Conservation (phyloP, 352 stramenopile genomes). For the Thalassiosira mediterranea region DNA sequence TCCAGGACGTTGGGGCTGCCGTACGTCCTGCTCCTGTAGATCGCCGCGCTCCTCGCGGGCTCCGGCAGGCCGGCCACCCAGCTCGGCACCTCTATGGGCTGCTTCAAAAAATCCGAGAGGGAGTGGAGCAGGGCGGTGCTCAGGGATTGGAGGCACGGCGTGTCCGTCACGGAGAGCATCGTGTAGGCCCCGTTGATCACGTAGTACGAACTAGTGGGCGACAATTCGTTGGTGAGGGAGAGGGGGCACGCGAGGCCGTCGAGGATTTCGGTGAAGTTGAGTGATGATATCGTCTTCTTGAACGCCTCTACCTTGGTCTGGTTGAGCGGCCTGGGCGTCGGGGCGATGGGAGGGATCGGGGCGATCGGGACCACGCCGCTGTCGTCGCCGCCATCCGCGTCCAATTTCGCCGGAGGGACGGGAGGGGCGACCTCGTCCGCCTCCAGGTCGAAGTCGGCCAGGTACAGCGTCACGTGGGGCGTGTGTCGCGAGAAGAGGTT, state of each 20-base stretch:
- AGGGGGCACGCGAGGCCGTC: slow-evolving; percentile 2
- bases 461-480: slow-evolving; percentile 51
- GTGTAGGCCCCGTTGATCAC: slow-evolving; percentile 36
- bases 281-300: slow-evolving; percentile 22
- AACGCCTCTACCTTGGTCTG: slow-evolving; percentile 41
- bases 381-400: background rate
- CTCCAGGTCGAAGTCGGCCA: slow-evolving; percentile 57
- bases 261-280: slow-evolving; percentile 24
- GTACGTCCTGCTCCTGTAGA: slow-evolving; percentile 34
- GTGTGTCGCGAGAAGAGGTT: slow-evolving; percentile 46
- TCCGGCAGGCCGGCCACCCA: slow-evolving; percentile 42
- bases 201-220: slow-evolving; percentile 7
- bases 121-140: slow-evolving; percentile 18
- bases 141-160: slow-evolving; percentile 35
- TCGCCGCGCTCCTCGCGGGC: slow-evolving; percentile 7
- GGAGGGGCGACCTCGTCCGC: background rate
- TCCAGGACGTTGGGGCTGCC: slow-evolving; percentile 51
- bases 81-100: slow-evolving; percentile 22
- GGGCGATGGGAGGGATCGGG: too few relatives aligned
- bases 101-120: slow-evolving; percentile 22
- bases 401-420: background rate
- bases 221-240: slow-evolving; percentile 13
- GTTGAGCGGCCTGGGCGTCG: slow-evolving; percentile 20
- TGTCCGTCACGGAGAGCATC: slow-evolving; percentile 39
- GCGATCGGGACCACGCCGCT: too few relatives aligned